Percentiles rank a stretch among this genome's conserved stretches.
Conservation (phyloP, 495 filamentous ascomycete genomes). For the Melanomma pulvis-pyrius region DNA sequence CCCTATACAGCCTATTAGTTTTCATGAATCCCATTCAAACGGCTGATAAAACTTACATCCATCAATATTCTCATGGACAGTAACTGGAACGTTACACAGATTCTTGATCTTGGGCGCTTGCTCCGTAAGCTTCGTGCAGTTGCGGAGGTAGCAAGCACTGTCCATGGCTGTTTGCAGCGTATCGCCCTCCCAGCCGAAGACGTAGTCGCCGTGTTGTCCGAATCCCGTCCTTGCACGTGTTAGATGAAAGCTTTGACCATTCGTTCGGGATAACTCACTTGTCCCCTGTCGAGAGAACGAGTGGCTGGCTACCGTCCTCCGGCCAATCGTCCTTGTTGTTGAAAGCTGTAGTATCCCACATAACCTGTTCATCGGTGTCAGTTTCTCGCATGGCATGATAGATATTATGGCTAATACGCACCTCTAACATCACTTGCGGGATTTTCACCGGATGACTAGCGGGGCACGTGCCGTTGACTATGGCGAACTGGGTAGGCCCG, state of each 20-base stretch:
- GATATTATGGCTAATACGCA: neutral
- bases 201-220: slow-evolving; percentile 51
- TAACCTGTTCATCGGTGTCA: slow-evolving; percentile 8
- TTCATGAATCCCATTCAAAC: neutral
- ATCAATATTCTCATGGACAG: slow-evolving; percentile 22
- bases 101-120: slow-evolving; percentile 16
- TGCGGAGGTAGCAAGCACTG: slow-evolving; percentile 16
- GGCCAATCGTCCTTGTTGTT: slow-evolving; percentile 31
- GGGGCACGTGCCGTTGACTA: slow-evolving; percentile 31
- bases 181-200: slow-evolving; percentile 38
- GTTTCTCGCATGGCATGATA: neutral
- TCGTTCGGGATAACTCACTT: slow-evolving; percentile 14
- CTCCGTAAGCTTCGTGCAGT: slow-evolving; percentile 4
- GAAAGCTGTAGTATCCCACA: slow-evolving; percentile 28
- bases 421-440: slow-evolving; percentile 32
- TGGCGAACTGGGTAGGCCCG: slow-evolving; percentile 15
- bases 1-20: slow-evolving; percentile 11
- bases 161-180: slow-evolving; percentile 50
- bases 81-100: slow-evolving; percentile 20
- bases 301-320: slow-evolving; percentile 32
- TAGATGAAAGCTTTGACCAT: too few species aligned
- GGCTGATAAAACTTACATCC: slow-evolving; percentile 23
- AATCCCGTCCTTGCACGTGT: slow-evolving; percentile 16
- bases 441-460: slow-evolving; percentile 28
- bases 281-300: slow-evolving; percentile 29